phyloP scores from a whole-genome alignment of 75 land plant genomes.

The Picea sitchensis region DNA sequence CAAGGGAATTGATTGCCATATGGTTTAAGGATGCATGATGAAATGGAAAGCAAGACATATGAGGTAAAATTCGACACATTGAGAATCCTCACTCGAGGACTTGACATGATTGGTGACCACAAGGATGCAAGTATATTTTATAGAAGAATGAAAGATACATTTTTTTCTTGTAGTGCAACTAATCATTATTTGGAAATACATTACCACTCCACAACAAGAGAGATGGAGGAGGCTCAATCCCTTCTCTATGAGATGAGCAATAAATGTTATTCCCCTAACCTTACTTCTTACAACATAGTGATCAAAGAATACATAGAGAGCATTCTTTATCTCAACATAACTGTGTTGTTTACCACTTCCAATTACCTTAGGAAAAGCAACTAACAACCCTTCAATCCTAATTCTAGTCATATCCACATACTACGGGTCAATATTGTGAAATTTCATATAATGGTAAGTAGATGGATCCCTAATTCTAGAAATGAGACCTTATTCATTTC shows the following conservation, averaged over 20 bases:
- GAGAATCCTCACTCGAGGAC: background rate
- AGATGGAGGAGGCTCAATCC: slow-evolving; percentile 24
- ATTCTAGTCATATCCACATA: no score
- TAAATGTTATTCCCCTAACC: slow-evolving; percentile 33
- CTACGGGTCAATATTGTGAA: no score
- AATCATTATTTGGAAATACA: background rate
- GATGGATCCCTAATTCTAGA: no score
- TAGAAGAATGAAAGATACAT: background rate
- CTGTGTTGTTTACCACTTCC: no score
- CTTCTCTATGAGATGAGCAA: slow-evolving; percentile 37
- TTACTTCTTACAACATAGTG: slow-evolving; percentile 41
- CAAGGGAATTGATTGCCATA: background rate
- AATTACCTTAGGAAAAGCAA: no score
- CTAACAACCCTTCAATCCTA: no score
- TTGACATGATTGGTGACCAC: slow-evolving; percentile 2
- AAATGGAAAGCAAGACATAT: background rate
- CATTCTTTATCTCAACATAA: no score
- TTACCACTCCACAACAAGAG: background rate
- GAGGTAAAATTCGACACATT: background rate
- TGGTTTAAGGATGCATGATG: background rate
- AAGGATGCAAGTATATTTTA: background rate
- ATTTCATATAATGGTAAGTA: no score
- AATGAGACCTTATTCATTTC: no score
- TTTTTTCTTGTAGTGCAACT: background rate
- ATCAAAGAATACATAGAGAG: slow-evolving; percentile 23